Conservation (phyloP, 1,284 basidiomycete genomes). For the Puccinia brachypodii region DNA sequence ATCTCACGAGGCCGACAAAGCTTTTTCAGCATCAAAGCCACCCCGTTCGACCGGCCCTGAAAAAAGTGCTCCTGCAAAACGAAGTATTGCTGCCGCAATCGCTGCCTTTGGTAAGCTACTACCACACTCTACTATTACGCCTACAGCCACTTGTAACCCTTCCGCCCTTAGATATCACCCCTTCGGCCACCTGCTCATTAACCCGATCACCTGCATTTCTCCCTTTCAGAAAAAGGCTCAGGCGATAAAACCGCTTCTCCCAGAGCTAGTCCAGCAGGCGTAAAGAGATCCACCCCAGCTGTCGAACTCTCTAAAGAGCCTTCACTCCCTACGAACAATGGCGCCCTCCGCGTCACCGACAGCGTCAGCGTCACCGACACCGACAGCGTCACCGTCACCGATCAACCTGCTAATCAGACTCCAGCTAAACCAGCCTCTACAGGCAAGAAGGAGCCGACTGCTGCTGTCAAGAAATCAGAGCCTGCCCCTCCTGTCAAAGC, state of each 20-base stretch:
- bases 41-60: neutral
- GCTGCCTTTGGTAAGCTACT: constrained; percentile 6
- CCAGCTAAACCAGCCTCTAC: neutral
- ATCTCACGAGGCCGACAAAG: neutral
- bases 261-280: constrained; percentile 4
- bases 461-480: constrained; percentile 20
- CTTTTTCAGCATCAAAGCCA: neutral
- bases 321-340: neutral
- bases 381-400: neutral
- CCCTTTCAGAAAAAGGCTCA: constrained; percentile 10
- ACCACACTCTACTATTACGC: neutral
- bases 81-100: constrained; percentile 21
- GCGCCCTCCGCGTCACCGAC: neutral
- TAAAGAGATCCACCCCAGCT: neutral
- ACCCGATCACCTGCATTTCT: neutral
- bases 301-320: neutral
- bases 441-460: neutral
- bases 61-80: constrained; percentile 24
- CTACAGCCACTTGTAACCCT: neutral
- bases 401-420: neutral
- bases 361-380: neutral
- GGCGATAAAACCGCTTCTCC: constrained; percentile 17
- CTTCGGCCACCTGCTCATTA: neutral
- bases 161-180: neutral
- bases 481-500: neutral